Evolutionary conservation across 2,329 filamentous ascomycete genomes (phyloP), one percentile per base, ranked within the genome.

Genomic region (Annulohypoxylon truncatum): DNA sequence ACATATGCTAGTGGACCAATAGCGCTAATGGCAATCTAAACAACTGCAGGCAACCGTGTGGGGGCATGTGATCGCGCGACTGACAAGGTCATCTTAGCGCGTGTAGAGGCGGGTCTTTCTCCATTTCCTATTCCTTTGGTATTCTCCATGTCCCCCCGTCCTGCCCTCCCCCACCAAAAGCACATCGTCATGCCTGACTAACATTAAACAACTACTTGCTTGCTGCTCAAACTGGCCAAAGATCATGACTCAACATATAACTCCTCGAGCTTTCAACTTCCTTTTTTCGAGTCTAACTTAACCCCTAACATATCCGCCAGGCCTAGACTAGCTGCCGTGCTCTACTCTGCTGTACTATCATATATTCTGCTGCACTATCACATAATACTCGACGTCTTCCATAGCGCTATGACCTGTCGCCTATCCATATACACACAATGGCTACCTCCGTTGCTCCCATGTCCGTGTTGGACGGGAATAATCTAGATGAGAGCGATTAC

Each of bases 401-500:
- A 28, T 60, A 42, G 2, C 31, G 66, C 67, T 26, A 60, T 65
- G 61, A 10, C 48, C 57, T 52, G 10, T 55, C 59, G 33, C 12
- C 24, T 13, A 33, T 46, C 35, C 29, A 58, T 28, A 56, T 33
- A 55, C 28, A 31, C 20, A 65, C 65, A 22, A 67, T 69, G 61
- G 64, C 64, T 35, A 47, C 63, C 33, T 61, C 64, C 10, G 9
- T 59, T 67, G 22, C 51, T 50, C 26, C 59, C 38, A 54, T 62
- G n/a, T 20, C 58, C 35, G 52, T 61, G 10, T 22, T 58, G 22
- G 31, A 51, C 24, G 40, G 24, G 22, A 40, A 64, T 38, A 48
- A 58, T 29, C 53, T 64, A 33, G 61, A 40, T 38, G 71, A 75
- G 18, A 77, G 74, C 52, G 75, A 77, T 56, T 77, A 77, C 57